Evolutionary conservation across 2,329 filamentous ascomycete species (phyloP).

Genomic region (Diaporthe aspalathi): DNA sequence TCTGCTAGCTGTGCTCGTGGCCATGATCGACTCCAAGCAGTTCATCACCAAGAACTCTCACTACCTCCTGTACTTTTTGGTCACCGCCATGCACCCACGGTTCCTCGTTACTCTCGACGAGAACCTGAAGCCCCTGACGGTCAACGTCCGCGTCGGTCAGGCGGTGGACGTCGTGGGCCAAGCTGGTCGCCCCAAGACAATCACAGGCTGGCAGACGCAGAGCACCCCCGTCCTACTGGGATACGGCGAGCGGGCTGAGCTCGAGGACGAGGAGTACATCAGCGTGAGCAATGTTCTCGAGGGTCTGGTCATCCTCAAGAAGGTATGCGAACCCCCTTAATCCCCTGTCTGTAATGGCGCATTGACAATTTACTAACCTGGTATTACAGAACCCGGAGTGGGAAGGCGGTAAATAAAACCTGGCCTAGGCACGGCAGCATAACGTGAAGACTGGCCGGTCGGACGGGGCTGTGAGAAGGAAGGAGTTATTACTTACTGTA

Average conservation of each 20-base stretch:
- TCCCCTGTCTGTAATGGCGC: not conserved
- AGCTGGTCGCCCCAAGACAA: constrained; percentile 96
- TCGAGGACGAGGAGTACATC: constrained; percentile 98
- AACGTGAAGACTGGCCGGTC: not conserved
- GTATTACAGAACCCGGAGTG: constrained; percentile 64
- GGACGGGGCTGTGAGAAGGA: constrained; percentile 7
- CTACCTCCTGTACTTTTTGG: constrained; percentile 97
- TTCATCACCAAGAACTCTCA: constrained; percentile 77
- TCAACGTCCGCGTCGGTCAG: constrained; percentile 97
- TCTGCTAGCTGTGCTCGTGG: constrained; percentile 88
- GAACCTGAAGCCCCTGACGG: constrained; percentile 89
- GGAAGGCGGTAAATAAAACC: constrained; percentile 60
- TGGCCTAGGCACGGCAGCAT: not conserved
- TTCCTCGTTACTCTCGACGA: constrained; percentile 98
- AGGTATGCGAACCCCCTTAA: constrained; percentile 73
- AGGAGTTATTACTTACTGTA: constrained; percentile 21
- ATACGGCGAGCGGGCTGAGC: constrained; percentile 94
- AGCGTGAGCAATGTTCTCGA: constrained; percentile 91
- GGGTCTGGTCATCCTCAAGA: constrained; percentile 94
- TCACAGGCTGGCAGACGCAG: constrained; percentile 99
- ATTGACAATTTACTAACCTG: constrained; percentile 26
- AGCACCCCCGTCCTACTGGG: constrained; percentile 96
- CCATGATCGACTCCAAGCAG: constrained; percentile 94
- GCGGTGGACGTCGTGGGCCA: constrained; percentile 98
- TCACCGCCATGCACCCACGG: constrained; percentile 95